phyloP scores from a whole-genome alignment of 129 eudicot genomes.

The Artemisia tridentata region DNA sequence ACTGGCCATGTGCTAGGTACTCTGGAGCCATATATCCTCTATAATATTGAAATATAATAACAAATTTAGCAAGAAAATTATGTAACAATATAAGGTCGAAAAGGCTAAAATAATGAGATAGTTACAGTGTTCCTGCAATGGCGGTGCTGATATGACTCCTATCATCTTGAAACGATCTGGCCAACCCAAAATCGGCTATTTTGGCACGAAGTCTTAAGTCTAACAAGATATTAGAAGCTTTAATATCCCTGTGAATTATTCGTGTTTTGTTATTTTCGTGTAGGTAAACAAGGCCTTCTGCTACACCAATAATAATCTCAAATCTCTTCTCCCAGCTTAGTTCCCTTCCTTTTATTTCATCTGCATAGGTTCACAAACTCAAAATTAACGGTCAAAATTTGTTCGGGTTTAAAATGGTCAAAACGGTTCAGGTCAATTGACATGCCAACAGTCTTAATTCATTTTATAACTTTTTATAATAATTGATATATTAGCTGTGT shows the following conservation, averaged over 20 bases:
- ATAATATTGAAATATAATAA: not conserved
- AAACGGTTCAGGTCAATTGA: too few species aligned
- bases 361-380: constrained; percentile 29
- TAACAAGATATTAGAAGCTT: constrained; percentile 66
- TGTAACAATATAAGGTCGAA: not conserved
- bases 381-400: too few species aligned
- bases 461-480: too few species aligned
- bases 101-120: not conserved
- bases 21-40: constrained; percentile 82
- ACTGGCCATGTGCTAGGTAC: constrained; percentile 69
- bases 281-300: constrained; percentile 79
- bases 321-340: constrained; percentile 73
- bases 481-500: too few species aligned
- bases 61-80: not conserved
- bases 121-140: constrained; percentile 81
- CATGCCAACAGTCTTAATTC: too few species aligned
- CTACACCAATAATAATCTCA: constrained; percentile 54
- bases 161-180: constrained; percentile 82
- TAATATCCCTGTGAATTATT: constrained; percentile 71
- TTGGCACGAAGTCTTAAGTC: constrained; percentile 69
- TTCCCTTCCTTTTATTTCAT: constrained; percentile 48
- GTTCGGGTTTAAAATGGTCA: too few species aligned
- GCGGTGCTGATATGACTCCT: constrained; percentile 78
- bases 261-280: constrained; percentile 63
- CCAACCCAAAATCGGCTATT: constrained; percentile 86